Base-by-base conservation (phyloP, 257 asterid genomes). In the Solanum verrucosum region DNA sequence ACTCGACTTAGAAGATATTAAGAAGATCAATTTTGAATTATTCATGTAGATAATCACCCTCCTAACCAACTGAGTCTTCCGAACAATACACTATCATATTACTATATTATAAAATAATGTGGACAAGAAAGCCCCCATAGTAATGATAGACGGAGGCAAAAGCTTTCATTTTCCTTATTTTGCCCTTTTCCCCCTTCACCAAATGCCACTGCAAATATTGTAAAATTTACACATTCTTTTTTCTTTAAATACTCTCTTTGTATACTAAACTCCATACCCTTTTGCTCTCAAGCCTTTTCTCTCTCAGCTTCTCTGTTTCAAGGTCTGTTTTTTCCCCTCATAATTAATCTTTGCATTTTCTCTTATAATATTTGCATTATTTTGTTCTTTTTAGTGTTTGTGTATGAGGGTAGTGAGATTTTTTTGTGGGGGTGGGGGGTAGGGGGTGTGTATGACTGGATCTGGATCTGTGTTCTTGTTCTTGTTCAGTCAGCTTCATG, bases 221-320 rank as follows among this genome's bases (percentile, higher is more conserved):
- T 33, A 75, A 77, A 40, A 40, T 84, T 63, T 21, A 74, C 52
- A 31, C 37, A 20, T 73, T n/a, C 21, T 37, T 25, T 40, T 27
- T 60, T 44, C 86, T 87, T 65, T 87, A 89, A 84, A 89, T 83
- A 84, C 68, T 33, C 82, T 83, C 37, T 72, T 56, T 37, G 56
- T 77, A 84, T 52, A 25, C 46, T 31, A 67, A 65, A 56, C 74
- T 84, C 49, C 70, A 71, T 14, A 56, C 82, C 63, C 77, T 73
- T 34, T 72, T 49, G 52, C 46, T 27, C 70, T 71, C 78, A 16
- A 29, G 10, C 78, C 35, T 42, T 71, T 31, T 29, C 34, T 74
- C 85, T 81, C 89, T 89, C 84, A 44, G 86, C 60, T 84, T 49
- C 87, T 87, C 84, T 31, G 85, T 68, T 38, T 83, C 67, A 89